These are phyloP conservation scores for Aspergillus sp. DNA, from an alignment of 2,329 filamentous ascomycete genomes.

Conservation along the genomic window DNA sequence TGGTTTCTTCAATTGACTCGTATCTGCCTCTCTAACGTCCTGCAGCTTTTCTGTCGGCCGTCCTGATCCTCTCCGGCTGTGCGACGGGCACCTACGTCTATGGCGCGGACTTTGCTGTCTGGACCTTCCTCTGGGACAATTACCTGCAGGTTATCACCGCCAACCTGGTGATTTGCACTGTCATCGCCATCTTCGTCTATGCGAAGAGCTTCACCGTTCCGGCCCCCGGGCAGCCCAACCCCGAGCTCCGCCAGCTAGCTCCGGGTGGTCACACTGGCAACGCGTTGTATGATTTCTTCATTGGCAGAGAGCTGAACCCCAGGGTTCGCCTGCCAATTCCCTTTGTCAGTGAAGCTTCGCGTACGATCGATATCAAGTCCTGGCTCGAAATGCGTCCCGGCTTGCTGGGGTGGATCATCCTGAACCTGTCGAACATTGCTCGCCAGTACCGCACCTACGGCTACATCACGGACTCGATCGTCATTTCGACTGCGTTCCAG, in stretches of 20 bases:
- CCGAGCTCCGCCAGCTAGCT: conserved; percentile 73
- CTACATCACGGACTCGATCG: conserved; percentile 79
- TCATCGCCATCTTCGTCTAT: conserved; percentile 77
- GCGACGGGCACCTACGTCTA: conserved; percentile 73
- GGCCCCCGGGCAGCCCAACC: conserved; percentile 60
- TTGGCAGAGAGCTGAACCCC: conserved; percentile 92
- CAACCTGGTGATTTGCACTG: conserved; percentile 75
- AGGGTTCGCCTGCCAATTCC: conserved; percentile 69
- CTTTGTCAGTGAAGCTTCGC: conserved; percentile 62
- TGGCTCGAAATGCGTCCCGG: conserved; percentile 91
- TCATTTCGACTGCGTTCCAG: conserved; percentile 77
- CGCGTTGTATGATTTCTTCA: conserved; percentile 92
- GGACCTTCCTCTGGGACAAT: conserved; percentile 92
- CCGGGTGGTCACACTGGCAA: conserved; percentile 81
- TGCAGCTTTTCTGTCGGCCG: conserved; percentile 72
- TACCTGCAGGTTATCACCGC: conserved; percentile 82
- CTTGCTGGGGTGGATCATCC: conserved; percentile 82
- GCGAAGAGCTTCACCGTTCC: conserved; percentile 78
- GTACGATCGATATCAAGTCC: conserved; percentile 82
- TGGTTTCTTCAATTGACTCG: conserved; percentile 23
- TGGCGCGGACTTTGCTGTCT: conserved; percentile 80
- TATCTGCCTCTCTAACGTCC: conserved; percentile 18
- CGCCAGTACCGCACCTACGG: conserved; percentile 87
- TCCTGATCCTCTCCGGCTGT: conserved; percentile 70
- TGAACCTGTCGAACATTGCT: conserved; percentile 81